Percentiles rank a stretch among this genome's conserved stretches.
These are phyloP conservation scores for Lasiodiplodia sp. DNA, from an alignment of 2,329 filamentous ascomycete species.

Conservation along the genomic window DNA sequence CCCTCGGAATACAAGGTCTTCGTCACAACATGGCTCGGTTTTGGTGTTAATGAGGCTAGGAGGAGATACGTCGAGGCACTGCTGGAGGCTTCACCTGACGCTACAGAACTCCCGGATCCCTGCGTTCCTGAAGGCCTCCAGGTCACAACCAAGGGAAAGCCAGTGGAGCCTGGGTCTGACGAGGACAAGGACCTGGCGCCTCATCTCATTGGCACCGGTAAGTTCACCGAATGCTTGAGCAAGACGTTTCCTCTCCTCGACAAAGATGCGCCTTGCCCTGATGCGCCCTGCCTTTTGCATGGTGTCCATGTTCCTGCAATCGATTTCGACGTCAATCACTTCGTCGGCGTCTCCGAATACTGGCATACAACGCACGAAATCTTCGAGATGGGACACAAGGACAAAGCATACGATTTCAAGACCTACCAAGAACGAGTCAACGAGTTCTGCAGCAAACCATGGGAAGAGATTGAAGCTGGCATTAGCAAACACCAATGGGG, in stretches of 20 bases:
- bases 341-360: slow-evolving; percentile 96
- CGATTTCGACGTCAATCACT: slow-evolving; percentile 97
- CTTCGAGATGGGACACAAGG: slow-evolving; percentile 78
- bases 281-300: slow-evolving; percentile 86
- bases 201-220: slow-evolving; percentile 80
- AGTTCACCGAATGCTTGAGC: slow-evolving; percentile 83
- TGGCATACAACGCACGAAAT: slow-evolving; percentile 98
- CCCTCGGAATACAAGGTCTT: slow-evolving; percentile 87
- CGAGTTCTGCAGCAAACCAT: slow-evolving; percentile 84
- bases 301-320: slow-evolving; percentile 93
- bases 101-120: slow-evolving; percentile 82
- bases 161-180: slow-evolving; percentile 56
- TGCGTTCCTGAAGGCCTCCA: slow-evolving; percentile 83
- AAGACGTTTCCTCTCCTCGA: slow-evolving; percentile 85
- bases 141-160: slow-evolving; percentile 74
- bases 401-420: slow-evolving; percentile 85
- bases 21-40: slow-evolving; percentile 95
- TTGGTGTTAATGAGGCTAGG: slow-evolving; percentile 93
- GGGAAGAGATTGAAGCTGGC: slow-evolving; percentile 75
- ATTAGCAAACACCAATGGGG: slow-evolving; percentile 73
- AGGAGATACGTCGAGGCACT: slow-evolving; percentile 82
- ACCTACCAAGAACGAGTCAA: slow-evolving; percentile 87
- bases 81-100: slow-evolving; percentile 68
- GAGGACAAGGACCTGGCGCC: slow-evolving; percentile 51
- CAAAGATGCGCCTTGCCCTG: slow-evolving; percentile 84